Percentiles rank a stretch among this genome's conserved stretches.
Evolutionary conservation across 2,329 filamentous ascomycete species (phyloP).

Genomic region (Podosphaera leucotricha): DNA sequence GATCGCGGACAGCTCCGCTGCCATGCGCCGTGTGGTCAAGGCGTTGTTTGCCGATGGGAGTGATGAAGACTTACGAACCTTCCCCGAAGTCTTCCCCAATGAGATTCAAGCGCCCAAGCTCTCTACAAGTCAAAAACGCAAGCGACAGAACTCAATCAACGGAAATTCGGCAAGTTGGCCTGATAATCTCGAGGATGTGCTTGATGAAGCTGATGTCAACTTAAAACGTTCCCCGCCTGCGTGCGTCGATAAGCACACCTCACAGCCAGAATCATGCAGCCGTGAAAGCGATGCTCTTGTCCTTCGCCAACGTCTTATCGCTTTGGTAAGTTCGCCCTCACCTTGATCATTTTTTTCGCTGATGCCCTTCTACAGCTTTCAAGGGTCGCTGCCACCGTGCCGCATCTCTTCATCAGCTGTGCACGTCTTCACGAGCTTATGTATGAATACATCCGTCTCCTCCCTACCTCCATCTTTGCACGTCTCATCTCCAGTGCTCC

Average conservation of each 20-base stretch:
- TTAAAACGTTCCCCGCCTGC: too few species aligned
- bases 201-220: background rate
- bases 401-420: constrained; percentile 23
- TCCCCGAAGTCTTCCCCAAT: constrained; percentile 41
- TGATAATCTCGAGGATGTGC: constrained; percentile 15
- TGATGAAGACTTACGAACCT: constrained; percentile 27
- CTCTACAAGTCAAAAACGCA: constrained; percentile 24
- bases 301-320: constrained; percentile 13
- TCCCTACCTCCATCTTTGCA: constrained; percentile 17
- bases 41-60: constrained; percentile 45
- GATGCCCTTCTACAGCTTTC: constrained; percentile 9
- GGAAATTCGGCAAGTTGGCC: too few species aligned
- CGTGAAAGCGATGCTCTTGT: constrained; percentile 12
- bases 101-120: constrained; percentile 29
- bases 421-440: constrained; percentile 25
- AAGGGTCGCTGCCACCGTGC: constrained; percentile 17
- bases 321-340: constrained; percentile 8
- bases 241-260: background rate
- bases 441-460: constrained; percentile 18
- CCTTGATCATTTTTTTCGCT: background rate
- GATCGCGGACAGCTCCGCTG: constrained; percentile 20
- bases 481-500: constrained; percentile 20
- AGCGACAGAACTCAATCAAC: constrained; percentile 16
- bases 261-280: constrained; percentile 5
- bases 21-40: constrained; percentile 29